A percentile compares a stretch with the other conserved stretches of the same genome.
phyloP scores from a whole-genome alignment of 2,329 filamentous ascomycete genomes.

The Cladosporium phlei region DNA sequence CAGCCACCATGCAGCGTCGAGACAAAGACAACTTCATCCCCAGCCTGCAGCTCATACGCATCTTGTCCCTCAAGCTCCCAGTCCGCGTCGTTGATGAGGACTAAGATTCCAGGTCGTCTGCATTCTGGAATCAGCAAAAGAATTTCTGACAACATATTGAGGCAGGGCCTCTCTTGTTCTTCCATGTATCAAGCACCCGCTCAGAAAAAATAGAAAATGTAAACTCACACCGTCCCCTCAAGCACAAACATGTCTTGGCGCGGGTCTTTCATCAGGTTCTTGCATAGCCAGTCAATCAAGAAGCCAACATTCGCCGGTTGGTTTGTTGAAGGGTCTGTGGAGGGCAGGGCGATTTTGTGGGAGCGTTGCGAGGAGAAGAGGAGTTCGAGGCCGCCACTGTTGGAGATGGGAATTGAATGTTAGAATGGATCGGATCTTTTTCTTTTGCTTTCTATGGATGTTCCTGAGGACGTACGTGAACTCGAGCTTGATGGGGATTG shows the following conservation, averaged over 20 bases:
- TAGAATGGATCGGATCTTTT: too few species aligned
- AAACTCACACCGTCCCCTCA: slow-evolving; percentile 76
- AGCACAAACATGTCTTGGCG: slow-evolving; percentile 86
- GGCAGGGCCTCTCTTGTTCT: too few species aligned
- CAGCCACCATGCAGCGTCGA: slow-evolving; percentile 92
- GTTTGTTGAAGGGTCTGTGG: slow-evolving; percentile 52
- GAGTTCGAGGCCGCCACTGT: slow-evolving; percentile 82
- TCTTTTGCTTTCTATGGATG: too few species aligned
- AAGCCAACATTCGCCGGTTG: slow-evolving; percentile 64
- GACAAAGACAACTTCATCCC: slow-evolving; percentile 91
- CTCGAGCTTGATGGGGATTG: slow-evolving; percentile 62
- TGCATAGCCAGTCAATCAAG: slow-evolving; percentile 73
- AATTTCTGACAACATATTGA: too few species aligned
- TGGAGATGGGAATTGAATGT: neutral
- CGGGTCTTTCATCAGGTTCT: slow-evolving; percentile 76
- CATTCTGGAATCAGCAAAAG: neutral
- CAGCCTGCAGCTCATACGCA: slow-evolving; percentile 72
- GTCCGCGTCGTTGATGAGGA: slow-evolving; percentile 94
- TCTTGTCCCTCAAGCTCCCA: slow-evolving; percentile 98
- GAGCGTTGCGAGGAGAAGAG: slow-evolving; percentile 80
- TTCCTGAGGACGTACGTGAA: slow-evolving; percentile 66
- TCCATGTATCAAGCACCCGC: neutral
- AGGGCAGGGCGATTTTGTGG: slow-evolving; percentile 65
- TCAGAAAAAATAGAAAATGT: slow-evolving; percentile 15
- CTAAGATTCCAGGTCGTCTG: slow-evolving; percentile 90